These are phyloP conservation scores for Yamadazyma diospyri DNA, from an alignment of 1,139 yeast genomes.

Conservation along the genomic window DNA sequence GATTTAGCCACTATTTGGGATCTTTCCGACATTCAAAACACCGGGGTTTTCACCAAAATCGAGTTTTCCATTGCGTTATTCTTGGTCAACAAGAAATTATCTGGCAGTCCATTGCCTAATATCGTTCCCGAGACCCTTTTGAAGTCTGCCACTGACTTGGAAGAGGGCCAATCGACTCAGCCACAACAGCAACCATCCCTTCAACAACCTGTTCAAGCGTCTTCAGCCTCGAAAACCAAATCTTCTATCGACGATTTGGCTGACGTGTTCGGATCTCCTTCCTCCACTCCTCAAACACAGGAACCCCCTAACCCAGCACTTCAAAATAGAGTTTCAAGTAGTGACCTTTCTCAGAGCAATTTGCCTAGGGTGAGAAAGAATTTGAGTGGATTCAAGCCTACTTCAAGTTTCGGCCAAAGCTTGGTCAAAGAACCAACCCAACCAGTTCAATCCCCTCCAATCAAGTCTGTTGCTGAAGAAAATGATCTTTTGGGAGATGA, in stretches of 20 bases:
- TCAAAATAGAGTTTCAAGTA: slow-evolving; percentile 28
- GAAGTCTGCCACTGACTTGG: slow-evolving; percentile 26
- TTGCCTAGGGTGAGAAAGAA: slow-evolving; percentile 38
- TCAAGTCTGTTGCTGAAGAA: slow-evolving; percentile 8
- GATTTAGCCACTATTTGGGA: slow-evolving; percentile 93
- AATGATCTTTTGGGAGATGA: slow-evolving; percentile 29
- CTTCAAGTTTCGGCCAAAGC: slow-evolving; percentile 68
- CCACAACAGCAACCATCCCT: slow-evolving; percentile 8
- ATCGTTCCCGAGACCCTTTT: slow-evolving; percentile 56
- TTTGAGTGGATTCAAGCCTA: slow-evolving; percentile 48
- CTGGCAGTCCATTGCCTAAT: slow-evolving; percentile 76
- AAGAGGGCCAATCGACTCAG: slow-evolving; percentile 12
- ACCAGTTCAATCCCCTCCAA: slow-evolving; percentile 9
- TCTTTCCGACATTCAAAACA: slow-evolving; percentile 82
- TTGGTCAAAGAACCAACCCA: slow-evolving; percentile 35
- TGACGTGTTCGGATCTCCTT: slow-evolving; percentile 46
- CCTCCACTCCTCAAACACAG: no score
- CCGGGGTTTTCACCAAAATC: slow-evolving; percentile 73
- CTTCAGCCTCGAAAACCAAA: slow-evolving; percentile 26
- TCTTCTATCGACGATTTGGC: slow-evolving; percentile 67
- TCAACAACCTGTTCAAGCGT: background rate
- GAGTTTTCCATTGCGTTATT: slow-evolving; percentile 95
- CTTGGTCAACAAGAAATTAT: slow-evolving; percentile 76
- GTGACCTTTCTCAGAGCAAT: slow-evolving; percentile 33
- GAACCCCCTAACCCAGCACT: slow-evolving; percentile 16